Evolutionary conservation across 257 asterid genomes (phyloP).

Genomic region (Gentiana macrophylla): DNA sequence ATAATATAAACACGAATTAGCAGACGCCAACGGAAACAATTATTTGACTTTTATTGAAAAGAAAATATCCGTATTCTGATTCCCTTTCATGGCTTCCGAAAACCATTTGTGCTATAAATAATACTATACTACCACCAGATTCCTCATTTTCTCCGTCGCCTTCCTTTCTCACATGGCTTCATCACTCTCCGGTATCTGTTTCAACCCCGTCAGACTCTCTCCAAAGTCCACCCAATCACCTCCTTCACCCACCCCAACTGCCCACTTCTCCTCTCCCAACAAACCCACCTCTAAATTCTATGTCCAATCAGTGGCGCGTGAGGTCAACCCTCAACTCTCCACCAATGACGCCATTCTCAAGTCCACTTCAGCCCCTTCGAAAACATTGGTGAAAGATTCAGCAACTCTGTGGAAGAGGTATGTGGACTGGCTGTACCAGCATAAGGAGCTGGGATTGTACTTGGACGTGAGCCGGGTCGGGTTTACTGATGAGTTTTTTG

Average conservation of each 20-base stretch:
- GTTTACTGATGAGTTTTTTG: constrained; percentile 56
- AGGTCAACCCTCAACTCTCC: constrained; percentile 36
- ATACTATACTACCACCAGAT: too few species aligned
- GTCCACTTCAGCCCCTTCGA: constrained; percentile 4
- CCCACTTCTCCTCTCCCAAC: constrained; percentile 10
- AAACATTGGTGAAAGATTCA: constrained; percentile 45
- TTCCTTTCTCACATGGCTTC: constrained; percentile 19
- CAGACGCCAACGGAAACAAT: too few species aligned
- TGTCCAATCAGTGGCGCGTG: constrained; percentile 68
- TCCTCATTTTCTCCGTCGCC: too few species aligned
- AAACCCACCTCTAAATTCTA: constrained; percentile 15
- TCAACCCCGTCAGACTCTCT: constrained; percentile 11
- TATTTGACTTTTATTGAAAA: too few species aligned
- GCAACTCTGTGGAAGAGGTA: constrained; percentile 72
- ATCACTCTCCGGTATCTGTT: constrained; percentile 23
- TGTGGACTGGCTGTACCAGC: constrained; percentile 93
- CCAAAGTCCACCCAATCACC: constrained; percentile 13
- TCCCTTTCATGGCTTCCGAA: too few species aligned
- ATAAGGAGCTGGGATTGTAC: constrained; percentile 85
- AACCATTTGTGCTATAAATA: too few species aligned
- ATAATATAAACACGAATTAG: too few species aligned
- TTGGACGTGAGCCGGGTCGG: constrained; percentile 92
- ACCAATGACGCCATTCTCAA: constrained; percentile 24
- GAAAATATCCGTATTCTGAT: too few species aligned
- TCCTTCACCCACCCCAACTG: constrained; percentile 6